These are phyloP conservation scores for Metroxylon sagu DNA, from an alignment of 176 grass and related monocot species.

Conservation along the genomic window DNA sequence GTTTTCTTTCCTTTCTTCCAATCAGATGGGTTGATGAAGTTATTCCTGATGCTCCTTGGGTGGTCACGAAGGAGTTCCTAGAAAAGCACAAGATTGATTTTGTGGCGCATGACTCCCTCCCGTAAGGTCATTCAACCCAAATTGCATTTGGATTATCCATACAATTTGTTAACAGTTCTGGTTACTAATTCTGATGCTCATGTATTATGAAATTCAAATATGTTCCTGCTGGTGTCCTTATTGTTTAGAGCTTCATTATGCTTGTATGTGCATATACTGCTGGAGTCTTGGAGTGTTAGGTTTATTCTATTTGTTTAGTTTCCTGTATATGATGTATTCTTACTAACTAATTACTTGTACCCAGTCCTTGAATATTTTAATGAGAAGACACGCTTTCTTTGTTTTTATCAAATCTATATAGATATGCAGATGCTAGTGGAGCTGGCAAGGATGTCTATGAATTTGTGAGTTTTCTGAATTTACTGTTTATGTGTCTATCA, in stretches of 20 bases:
- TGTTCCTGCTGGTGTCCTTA: no score
- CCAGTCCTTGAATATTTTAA: not conserved
- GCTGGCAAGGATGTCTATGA: constrained; percentile 87
- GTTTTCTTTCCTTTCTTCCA: not conserved
- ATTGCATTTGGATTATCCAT: not conserved
- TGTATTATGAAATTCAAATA: no score
- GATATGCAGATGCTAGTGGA: constrained; percentile 97
- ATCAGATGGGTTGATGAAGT: constrained; percentile 89
- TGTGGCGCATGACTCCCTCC: constrained; percentile 79
- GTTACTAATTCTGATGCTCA: no score
- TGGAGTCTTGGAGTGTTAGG: no score
- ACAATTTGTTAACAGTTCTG: no score
- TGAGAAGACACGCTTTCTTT: not conserved
- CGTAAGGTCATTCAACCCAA: constrained; percentile 47
- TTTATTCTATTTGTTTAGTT: no score
- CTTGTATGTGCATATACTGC: no score
- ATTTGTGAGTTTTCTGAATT: constrained; percentile 45
- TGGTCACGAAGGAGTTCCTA: constrained; percentile 73
- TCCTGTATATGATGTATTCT: no score
- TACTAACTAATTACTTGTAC: not conserved
- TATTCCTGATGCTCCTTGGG: constrained; percentile 92
- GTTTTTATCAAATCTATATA: constrained; percentile 34
- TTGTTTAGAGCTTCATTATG: no score
- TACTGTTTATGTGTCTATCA: not conserved
- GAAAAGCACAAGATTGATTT: constrained; percentile 81